Evolutionary conservation across 208 protist genomes (phyloP).

Genomic region (Crithidia sp.): DNA sequence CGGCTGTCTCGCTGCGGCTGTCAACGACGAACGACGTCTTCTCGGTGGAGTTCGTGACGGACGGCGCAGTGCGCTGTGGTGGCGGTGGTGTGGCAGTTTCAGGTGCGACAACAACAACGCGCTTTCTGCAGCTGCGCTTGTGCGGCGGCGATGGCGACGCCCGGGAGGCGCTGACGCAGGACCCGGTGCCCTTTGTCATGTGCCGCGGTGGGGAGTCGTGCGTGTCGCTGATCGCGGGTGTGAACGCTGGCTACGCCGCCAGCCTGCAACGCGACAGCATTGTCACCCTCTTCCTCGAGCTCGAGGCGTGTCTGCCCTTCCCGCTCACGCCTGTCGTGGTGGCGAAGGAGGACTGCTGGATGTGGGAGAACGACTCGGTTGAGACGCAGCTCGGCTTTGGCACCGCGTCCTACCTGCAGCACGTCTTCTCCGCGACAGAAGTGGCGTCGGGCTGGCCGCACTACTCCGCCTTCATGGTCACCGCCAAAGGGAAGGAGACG

Average conservation of each 20-base stretch:
- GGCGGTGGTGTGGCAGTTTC: neutral
- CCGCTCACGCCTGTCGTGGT: conserved; percentile 33
- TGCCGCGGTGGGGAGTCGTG: conserved; percentile 33
- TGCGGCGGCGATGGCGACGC: conserved; percentile 20
- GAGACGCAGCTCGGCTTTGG: conserved; percentile 50
- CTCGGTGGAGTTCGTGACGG: conserved; percentile 49
- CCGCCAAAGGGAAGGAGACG: conserved; percentile 57
- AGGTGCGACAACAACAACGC: neutral
- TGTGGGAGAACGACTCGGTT: conserved; percentile 60
- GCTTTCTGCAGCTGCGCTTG: conserved; percentile 28
- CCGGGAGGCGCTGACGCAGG: conserved; percentile 22
- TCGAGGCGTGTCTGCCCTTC: conserved; percentile 14
- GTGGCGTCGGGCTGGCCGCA: conserved; percentile 51
- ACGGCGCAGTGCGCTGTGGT: conserved; percentile 25
- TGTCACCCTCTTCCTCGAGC: conserved; percentile 28
- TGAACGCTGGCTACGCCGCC: conserved; percentile 33
- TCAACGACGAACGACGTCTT: conserved; percentile 23
- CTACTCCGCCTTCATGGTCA: conserved; percentile 66
- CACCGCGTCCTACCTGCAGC: conserved; percentile 48
- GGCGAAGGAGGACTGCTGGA: conserved; percentile 47
- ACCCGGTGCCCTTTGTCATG: conserved; percentile 36
- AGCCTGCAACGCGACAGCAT: conserved; percentile 36
- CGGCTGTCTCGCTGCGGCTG: conserved; percentile 53
- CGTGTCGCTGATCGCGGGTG: conserved; percentile 32
- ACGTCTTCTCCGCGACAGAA: conserved; percentile 30